Conservation (phyloP, 257 asterid species). For the Ehretia macrophylla region DNA sequence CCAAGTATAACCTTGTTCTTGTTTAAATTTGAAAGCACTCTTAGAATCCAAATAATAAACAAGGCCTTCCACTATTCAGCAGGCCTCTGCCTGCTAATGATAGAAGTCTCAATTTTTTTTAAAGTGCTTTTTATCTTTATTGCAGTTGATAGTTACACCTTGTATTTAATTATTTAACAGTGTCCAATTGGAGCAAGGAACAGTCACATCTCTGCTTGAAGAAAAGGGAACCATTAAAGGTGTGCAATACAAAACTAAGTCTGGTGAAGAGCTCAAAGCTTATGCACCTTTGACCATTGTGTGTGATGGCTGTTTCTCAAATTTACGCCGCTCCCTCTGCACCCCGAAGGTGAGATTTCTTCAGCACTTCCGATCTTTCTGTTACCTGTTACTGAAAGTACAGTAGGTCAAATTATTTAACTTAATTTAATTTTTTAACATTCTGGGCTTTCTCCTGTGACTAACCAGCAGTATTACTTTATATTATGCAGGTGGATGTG, state of each 20-base stretch:
- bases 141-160: not conserved
- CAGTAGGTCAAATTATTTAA: not conserved
- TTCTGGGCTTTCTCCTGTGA: too few relatives aligned
- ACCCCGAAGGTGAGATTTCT: conserved; percentile 48
- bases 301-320: conserved; percentile 76
- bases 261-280: conserved; percentile 50
- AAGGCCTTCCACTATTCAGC: too few relatives aligned
- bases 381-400: not conserved
- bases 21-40: too few relatives aligned
- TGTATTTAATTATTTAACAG: conserved; percentile 23
- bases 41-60: too few relatives aligned
- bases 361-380: not conserved
- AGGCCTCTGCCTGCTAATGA: too few relatives aligned
- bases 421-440: too few relatives aligned
- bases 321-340: conserved; percentile 57
- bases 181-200: conserved; percentile 65
- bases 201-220: conserved; percentile 59
- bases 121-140: too few relatives aligned
- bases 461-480: not conserved
- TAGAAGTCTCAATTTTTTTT: too few relatives aligned
- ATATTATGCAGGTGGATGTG: conserved; percentile 38
- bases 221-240: conserved; percentile 54
- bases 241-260: conserved; percentile 50
- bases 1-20: conserved; percentile 48
- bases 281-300: conserved; percentile 63